Evolutionary conservation across 2,329 filamentous ascomycete species (phyloP).

Genomic region (Claviceps fusiformis): DNA sequence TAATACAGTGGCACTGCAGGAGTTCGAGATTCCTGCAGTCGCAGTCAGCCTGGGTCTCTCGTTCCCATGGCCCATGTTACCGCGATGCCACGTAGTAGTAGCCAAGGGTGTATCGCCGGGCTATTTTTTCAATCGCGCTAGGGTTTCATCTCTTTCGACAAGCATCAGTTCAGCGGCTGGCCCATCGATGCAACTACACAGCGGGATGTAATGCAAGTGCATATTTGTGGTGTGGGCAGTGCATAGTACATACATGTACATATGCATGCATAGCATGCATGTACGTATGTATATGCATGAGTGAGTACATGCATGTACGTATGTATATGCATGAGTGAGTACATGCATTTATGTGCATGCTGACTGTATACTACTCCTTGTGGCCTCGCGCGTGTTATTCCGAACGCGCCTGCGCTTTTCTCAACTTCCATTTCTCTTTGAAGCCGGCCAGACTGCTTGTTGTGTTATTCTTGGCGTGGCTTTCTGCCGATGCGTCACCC

Average conservation of each 20-base stretch:
- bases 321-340: not conserved
- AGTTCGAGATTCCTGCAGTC: not conserved
- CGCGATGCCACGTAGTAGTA: not conserved
- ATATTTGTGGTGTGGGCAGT: not conserved
- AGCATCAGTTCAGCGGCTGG: not conserved
- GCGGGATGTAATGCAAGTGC: not conserved
- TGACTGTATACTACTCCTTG: not conserved
- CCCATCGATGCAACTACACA: not conserved
- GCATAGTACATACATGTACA: not conserved
- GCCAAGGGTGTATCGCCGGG: not conserved
- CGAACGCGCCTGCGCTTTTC: not conserved
- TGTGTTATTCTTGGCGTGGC: not conserved
- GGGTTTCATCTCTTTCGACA: not conserved
- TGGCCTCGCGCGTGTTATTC: not conserved
- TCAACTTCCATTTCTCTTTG: not conserved
- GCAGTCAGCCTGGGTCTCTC: not conserved
- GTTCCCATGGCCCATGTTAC: not conserved
- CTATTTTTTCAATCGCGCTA: not conserved
- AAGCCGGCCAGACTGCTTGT: not conserved
- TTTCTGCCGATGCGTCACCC: not conserved
- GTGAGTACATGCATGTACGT: not conserved
- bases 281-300: not conserved
- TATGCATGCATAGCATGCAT: not conserved
- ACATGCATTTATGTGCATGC: not conserved
- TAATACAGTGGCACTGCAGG: not conserved